Percentiles rank a stretch among this genome's conserved stretches.
Evolutionary conservation across 352 stramenopile species (phyloP).

Genomic region (Pythium sukuiense): DNA sequence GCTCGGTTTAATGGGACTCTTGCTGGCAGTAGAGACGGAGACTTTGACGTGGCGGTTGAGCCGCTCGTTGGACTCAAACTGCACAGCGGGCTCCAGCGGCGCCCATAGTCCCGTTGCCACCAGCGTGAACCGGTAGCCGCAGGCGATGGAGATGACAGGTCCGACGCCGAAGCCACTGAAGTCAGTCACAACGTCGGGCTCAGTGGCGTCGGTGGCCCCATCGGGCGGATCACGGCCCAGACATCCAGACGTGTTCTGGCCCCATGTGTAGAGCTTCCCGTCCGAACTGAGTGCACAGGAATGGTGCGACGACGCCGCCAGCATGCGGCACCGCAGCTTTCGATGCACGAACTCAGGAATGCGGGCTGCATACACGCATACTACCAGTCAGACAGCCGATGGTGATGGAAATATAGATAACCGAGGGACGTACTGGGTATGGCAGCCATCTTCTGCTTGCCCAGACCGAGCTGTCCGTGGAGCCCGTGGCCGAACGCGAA

Average conservation of each 20-base stretch:
- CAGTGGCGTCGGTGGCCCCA: slow-evolving; percentile 31
- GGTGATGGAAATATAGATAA: too few species aligned
- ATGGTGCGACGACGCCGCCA: slow-evolving; percentile 61
- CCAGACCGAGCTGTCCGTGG: slow-evolving; percentile 72
- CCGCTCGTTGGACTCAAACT: slow-evolving; percentile 45
- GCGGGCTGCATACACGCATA: slow-evolving; percentile 33
- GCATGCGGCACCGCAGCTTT: slow-evolving; percentile 43
- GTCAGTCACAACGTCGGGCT: slow-evolving; percentile 48
- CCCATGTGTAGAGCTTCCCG: slow-evolving; percentile 74
- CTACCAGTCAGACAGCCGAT: neutral
- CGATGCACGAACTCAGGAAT: slow-evolving; percentile 55
- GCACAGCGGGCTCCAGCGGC: slow-evolving; percentile 35
- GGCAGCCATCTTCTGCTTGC: slow-evolving; percentile 62
- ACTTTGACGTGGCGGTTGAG: slow-evolving; percentile 49
- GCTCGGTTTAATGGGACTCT: neutral
- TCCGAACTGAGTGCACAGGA: slow-evolving; percentile 51
- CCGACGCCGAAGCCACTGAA: slow-evolving; percentile 44
- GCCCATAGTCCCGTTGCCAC: slow-evolving; percentile 53
- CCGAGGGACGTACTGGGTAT: slow-evolving; percentile 48
- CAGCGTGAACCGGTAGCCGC: slow-evolving; percentile 59
- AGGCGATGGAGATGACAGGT: slow-evolving; percentile 51
- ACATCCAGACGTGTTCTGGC: slow-evolving; percentile 53
- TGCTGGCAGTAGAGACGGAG: neutral
- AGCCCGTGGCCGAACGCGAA: slow-evolving; percentile 69
- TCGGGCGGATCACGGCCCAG: slow-evolving; percentile 42